These are phyloP conservation scores for Linnemannia zychae DNA, from an alignment of 192 early-diverging fungal species.

Conservation along the genomic window DNA sequence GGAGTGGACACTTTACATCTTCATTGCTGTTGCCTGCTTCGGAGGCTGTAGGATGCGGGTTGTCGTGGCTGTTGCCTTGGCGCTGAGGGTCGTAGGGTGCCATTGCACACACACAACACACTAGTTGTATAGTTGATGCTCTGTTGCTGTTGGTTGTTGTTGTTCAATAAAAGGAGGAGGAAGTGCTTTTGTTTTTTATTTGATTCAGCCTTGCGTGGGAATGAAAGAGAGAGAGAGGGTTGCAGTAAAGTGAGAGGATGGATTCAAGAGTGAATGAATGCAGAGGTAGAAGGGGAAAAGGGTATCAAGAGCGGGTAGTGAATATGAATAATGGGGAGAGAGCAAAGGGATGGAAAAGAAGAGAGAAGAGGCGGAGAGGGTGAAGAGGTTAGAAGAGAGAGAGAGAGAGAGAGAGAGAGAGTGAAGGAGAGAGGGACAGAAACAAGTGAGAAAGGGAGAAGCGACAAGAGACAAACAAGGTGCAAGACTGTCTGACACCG, in stretches of 20 bases:
- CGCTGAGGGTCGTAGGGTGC: neutral
- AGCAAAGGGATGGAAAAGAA: neutral
- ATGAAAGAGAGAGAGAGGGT: neutral
- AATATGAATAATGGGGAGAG: neutral
- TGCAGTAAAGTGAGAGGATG: neutral
- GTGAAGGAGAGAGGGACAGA: neutral
- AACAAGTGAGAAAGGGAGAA: neutral
- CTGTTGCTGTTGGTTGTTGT: no score
- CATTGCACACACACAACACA: neutral
- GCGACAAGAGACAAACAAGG: neutral
- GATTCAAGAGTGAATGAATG: neutral
- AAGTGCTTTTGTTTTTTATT: neutral
- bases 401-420: neutral
- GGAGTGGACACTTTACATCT: neutral
- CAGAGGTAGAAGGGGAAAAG: neutral
- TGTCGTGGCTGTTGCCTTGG: conserved; percentile 8
- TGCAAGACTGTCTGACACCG: neutral
- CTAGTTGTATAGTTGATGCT: neutral
- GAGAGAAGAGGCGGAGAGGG: neutral
- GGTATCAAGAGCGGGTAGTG: neutral
- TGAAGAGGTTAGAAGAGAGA: neutral
- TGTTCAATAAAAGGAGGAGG: neutral
- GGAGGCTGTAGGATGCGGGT: neutral
- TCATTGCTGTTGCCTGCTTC: neutral
- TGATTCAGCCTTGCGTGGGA: conserved; percentile 1